Base-by-base conservation (phyloP, 1,139 yeast genomes). In the Meyerozyma guilliermondii region DNA sequence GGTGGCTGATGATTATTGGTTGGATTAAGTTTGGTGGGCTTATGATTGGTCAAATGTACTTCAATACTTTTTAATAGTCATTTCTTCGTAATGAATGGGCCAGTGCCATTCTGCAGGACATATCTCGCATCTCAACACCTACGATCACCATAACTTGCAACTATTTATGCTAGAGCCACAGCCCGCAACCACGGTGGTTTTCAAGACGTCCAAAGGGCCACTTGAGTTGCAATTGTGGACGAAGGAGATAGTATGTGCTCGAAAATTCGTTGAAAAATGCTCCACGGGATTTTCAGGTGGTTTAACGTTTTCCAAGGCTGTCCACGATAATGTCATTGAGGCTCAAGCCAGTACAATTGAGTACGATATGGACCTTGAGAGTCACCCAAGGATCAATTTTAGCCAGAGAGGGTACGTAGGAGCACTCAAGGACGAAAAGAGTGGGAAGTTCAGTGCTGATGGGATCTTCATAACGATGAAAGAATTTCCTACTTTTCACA, bases 141-240 rank as follows among this genome's bases (percentile, higher is more conserved):
- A 26, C 28, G 4, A 10, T 11, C 11, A 7, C 5, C 13, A 5
- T 7, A 9, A 9, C 13, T 26, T 26, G 28, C 28, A 26, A n/a
- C 28, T n/a, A 5, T n/a, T 7, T 6, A 29, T 20, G 24, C 36
- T 33, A 18, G 87, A 81, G 52, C 87, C 87, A 2, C 65, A 71
- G 26, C 77, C 89, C 0, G 71, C 81, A 3, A 89, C 87, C 1
- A 75, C 74, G 48, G 83, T 82, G 17, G 56, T 68, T 11, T 50
- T 86, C 3, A 49, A 58, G 10, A 84, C 94, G 1, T 64, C 78
- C 10, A 81, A 79, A 45, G 95, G 95, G 0, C 59, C 65, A 1
- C 61, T 87, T 0, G 78, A 72, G 35, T 57, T 86, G 2, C 88
- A 80, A 41, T 56, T 86, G 9, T 87, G 87, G 83, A 87, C 91